These are phyloP conservation scores for Suhomyces maxii DNA, from an alignment of 1,139 yeast genomes.

Conservation along the genomic window DNA sequence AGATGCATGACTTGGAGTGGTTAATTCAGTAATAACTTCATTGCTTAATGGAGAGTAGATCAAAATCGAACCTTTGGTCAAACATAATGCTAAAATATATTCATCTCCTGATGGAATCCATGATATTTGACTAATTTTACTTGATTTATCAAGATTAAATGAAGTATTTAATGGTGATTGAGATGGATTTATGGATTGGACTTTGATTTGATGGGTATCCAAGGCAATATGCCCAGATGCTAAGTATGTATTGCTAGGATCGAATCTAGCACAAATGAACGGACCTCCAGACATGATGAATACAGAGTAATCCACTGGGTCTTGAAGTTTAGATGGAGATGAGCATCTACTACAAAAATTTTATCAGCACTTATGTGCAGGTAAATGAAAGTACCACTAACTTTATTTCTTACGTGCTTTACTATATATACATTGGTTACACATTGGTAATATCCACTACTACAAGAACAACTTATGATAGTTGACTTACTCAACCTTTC, in stretches of 20 bases:
- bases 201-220: constrained; percentile 72
- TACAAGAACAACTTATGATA: too few relatives aligned
- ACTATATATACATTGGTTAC: too few relatives aligned
- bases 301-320: not conserved
- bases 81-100: constrained; percentile 59
- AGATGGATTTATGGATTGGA: constrained; percentile 50
- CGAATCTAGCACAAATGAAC: constrained; percentile 45
- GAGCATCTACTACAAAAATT: constrained; percentile 9
- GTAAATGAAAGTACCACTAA: not conserved
- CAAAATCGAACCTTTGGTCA: constrained; percentile 63
- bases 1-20: constrained; percentile 51
- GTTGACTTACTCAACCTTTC: too few relatives aligned
- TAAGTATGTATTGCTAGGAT: constrained; percentile 56
- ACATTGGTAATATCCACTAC: too few relatives aligned
- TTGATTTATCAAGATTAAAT: constrained; percentile 56
- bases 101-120: constrained; percentile 53
- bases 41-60: constrained; percentile 70
- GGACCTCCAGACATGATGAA: constrained; percentile 17
- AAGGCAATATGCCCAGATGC: constrained; percentile 72
- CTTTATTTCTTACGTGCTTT: too few relatives aligned
- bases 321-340: constrained; percentile 3
- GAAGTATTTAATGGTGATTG: constrained; percentile 40
- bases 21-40: constrained; percentile 51
- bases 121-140: constrained; percentile 49
- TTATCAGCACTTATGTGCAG: constrained; percentile 8